Conservation (phyloP, 306 rosid genomes). For the Castanea mollissima region DNA sequence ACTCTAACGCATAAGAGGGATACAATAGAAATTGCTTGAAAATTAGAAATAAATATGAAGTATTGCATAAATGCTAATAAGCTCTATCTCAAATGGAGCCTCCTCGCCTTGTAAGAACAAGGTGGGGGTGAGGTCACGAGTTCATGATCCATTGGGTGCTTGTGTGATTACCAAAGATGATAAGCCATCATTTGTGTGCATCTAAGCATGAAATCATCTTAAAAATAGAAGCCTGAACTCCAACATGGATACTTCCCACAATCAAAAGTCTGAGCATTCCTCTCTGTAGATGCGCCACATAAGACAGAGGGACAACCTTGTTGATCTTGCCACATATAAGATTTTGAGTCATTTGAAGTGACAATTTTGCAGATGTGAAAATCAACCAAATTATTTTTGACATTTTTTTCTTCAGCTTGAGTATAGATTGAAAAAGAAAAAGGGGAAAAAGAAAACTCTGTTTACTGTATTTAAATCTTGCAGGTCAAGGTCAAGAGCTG, state of each 20-base stretch:
- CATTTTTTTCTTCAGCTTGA: neutral
- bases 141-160: no score
- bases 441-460: neutral
- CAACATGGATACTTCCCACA: neutral
- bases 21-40: neutral
- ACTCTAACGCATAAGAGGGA: neutral
- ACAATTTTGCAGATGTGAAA: neutral
- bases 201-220: neutral
- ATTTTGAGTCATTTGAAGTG: neutral
- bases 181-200: neutral
- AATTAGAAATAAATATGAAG: neutral
- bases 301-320: neutral
- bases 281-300: no score
- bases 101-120: no score
- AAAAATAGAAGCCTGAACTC: neutral
- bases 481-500: constrained; percentile 72
- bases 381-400: neutral
- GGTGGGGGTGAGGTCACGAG: no score
- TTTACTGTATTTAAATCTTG: constrained; percentile 7
- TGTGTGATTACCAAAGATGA: neutral
- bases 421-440: no score
- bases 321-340: neutral
- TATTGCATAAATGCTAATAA: neutral
- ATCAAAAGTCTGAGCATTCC: neutral
- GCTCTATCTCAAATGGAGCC: no score